Evolutionary conservation across 257 asterid genomes (phyloP).

Genomic region (Gentiana macrophylla): DNA sequence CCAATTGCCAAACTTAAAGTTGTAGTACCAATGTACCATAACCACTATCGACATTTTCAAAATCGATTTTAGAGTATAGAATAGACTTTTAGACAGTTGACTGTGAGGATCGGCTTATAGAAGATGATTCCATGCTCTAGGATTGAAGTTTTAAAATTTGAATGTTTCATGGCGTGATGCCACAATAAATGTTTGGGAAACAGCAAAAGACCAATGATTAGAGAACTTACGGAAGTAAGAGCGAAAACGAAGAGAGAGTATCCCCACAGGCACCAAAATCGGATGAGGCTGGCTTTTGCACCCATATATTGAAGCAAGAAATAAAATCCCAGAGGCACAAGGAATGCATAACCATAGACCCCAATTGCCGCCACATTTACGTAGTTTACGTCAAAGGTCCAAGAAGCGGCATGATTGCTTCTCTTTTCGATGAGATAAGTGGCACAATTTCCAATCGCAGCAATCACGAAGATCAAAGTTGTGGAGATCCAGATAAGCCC

Average conservation of each 20-base stretch:
- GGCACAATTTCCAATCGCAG: slow-evolving; percentile 85
- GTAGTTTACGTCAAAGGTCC: slow-evolving; percentile 82
- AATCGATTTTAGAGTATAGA: no score
- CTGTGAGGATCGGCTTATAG: no score
- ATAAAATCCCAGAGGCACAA: slow-evolving; percentile 88
- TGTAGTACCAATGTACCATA: no score
- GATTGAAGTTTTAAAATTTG: no score
- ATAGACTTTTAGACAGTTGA: no score
- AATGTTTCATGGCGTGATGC: no score
- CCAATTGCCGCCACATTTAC: slow-evolving; percentile 66
- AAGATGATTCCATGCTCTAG: no score
- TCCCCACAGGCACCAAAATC: slow-evolving; percentile 99
- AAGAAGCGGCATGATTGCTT: slow-evolving; percentile 32
- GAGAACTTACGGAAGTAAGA: slow-evolving; percentile 67
- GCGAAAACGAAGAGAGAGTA: slow-evolving; percentile 82
- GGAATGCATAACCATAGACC: slow-evolving; percentile 74
- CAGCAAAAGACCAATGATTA: not conserved
- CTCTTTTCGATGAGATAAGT: slow-evolving; percentile 63
- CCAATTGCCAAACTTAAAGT: no score
- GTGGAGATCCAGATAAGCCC: slow-evolving; percentile 97
- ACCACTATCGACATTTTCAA: no score
- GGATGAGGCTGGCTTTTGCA: slow-evolving; percentile 69
- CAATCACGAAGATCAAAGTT: slow-evolving; percentile 69
- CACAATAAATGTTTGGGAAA: no score
- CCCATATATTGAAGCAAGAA: slow-evolving; percentile 85